Conservation (phyloP, 169 alveolate genomes). For the Babesia bovis region DNA sequence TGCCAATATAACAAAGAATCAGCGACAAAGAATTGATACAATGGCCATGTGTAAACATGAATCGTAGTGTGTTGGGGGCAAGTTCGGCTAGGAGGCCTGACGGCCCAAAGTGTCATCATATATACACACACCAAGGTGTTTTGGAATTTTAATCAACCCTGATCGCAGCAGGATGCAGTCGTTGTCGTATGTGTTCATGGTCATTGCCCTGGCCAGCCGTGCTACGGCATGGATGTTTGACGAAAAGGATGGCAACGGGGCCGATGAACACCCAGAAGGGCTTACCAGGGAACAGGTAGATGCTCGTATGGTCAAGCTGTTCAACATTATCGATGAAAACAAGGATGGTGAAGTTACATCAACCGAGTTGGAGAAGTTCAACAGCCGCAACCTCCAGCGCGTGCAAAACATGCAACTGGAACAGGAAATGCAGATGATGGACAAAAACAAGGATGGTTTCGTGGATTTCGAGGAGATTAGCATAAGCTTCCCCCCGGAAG, state of each 20-base stretch:
- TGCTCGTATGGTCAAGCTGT: slow-evolving; percentile 58
- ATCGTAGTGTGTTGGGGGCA: slow-evolving; percentile 2
- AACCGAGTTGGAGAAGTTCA: slow-evolving; percentile 59
- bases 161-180: slow-evolving; percentile 1
- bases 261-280: slow-evolving; percentile 13
- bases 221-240: slow-evolving; percentile 15
- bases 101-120: not conserved
- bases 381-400: slow-evolving; percentile 44
- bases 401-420: slow-evolving; percentile 73
- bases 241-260: not conserved
- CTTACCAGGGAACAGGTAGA: slow-evolving; percentile 49
- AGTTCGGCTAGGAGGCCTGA: not conserved
- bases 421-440: slow-evolving; percentile 73
- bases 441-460: slow-evolving; percentile 74
- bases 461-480: slow-evolving; percentile 69
- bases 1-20: too few relatives aligned
- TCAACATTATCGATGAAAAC: slow-evolving; percentile 63
- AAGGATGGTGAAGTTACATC: slow-evolving; percentile 51
- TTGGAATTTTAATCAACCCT: not conserved
- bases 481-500: slow-evolving; percentile 68
- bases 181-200: too few relatives aligned
- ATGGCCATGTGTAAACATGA: too few relatives aligned
- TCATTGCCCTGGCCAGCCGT: slow-evolving; percentile 14
- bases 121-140: not conserved
- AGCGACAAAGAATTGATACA: too few relatives aligned